Percentiles rank a stretch among this genome's conserved stretches.
These are phyloP conservation scores for Cytospora piceae DNA, from an alignment of 2,329 filamentous ascomycete genomes.

Conservation along the genomic window DNA sequence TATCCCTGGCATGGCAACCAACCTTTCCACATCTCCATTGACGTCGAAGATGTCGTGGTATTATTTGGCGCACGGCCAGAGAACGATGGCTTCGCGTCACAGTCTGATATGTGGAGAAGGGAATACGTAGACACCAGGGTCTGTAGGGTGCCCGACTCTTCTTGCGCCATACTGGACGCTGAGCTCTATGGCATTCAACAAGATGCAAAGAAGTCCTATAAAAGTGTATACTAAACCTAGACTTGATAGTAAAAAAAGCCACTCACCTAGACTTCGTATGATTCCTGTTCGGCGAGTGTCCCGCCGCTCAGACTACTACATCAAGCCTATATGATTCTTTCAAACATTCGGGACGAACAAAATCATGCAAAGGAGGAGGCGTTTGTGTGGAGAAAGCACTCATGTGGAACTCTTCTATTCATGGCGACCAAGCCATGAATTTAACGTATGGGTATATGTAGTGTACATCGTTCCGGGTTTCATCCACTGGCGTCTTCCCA, in stretches of 20 bases:
- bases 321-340: no score
- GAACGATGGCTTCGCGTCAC: not conserved
- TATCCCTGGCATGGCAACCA: not conserved
- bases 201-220: not conserved
- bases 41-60: not conserved
- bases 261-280: no score
- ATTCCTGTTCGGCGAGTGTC: no score
- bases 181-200: not conserved
- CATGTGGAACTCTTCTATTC: not conserved
- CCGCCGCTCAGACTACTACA: no score
- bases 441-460: slow-evolving; percentile 10
- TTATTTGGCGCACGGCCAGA: not conserved
- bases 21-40: not conserved
- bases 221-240: no score
- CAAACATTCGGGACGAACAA: not conserved
- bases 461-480: not conserved
- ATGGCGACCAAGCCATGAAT: not conserved
- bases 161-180: not conserved
- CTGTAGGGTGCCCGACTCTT: not conserved
- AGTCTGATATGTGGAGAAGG: not conserved
- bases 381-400: not conserved
- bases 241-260: no score
- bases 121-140: not conserved
- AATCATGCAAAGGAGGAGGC: not conserved
- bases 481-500: not conserved